phyloP scores from a whole-genome alignment of 495 filamentous ascomycete species.

The Lentithecium fluviatile region DNA sequence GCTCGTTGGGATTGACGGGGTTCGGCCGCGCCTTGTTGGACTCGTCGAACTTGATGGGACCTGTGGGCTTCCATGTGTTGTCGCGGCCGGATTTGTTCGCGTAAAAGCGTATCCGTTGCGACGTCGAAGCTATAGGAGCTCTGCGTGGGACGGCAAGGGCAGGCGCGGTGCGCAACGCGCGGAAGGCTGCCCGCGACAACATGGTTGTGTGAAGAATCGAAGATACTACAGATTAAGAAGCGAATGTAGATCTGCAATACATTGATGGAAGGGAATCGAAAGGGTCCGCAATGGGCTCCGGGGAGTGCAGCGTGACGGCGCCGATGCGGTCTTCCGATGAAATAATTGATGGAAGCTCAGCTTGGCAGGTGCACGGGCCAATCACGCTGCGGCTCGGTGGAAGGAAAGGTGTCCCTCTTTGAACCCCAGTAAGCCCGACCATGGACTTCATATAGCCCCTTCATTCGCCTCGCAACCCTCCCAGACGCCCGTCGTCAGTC shows the following conservation, averaged over 20 bases:
- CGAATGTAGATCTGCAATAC: slow-evolving; percentile 11
- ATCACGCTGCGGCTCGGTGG: neutral
- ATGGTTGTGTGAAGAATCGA: slow-evolving; percentile 15
- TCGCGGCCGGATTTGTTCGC: slow-evolving; percentile 45
- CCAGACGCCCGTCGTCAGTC: neutral
- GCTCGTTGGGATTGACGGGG: slow-evolving; percentile 15
- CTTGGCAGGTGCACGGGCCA: neutral
- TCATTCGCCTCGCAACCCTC: too few species aligned
- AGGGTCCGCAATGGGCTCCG: neutral
- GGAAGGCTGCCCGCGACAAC: slow-evolving; percentile 34
- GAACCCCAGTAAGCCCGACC: too few species aligned
- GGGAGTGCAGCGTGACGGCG: neutral
- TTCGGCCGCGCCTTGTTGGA: slow-evolving; percentile 12
- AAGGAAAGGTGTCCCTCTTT: slow-evolving; percentile 6
- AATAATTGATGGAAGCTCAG: slow-evolving; percentile 9
- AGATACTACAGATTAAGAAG: slow-evolving; percentile 21
- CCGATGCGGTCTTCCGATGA: slow-evolving; percentile 5
- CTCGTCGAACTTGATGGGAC: slow-evolving; percentile 23
- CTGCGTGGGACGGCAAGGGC: slow-evolving; percentile 31
- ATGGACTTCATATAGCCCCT: too few species aligned
- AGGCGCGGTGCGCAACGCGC: slow-evolving; percentile 27
- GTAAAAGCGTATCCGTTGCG: slow-evolving; percentile 45
- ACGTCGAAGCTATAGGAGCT: slow-evolving; percentile 36
- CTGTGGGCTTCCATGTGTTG: slow-evolving; percentile 25
- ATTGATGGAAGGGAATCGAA: slow-evolving; percentile 18